Evolutionary conservation across 768 basidiomycete genomes (phyloP).

Genomic region (Chalciporus piperatus): DNA sequence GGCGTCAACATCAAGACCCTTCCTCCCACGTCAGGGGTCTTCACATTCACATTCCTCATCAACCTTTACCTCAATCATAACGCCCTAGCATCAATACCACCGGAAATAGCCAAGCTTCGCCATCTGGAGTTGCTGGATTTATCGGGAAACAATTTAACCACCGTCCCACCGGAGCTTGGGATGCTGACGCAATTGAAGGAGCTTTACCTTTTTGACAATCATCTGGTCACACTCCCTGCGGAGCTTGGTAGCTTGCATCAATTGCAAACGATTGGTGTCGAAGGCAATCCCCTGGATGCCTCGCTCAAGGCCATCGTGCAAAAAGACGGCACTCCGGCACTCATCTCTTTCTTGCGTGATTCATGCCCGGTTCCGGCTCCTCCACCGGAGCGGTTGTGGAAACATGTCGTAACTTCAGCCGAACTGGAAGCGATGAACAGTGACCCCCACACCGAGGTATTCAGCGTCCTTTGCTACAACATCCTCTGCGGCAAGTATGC

Average conservation of each 20-base stretch:
- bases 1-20: conserved; percentile 92
- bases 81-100: conserved; percentile 69
- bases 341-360: conserved; percentile 91
- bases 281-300: conserved; percentile 92
- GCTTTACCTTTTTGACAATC: conserved; percentile 94
- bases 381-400: conserved; percentile 83
- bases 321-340: conserved; percentile 89
- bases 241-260: conserved; percentile 91
- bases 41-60: conserved; percentile 88
- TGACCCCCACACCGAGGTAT: conserved; percentile 71
- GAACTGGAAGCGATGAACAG: conserved; percentile 57
- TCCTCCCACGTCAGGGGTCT: conserved; percentile 70
- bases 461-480: conserved; percentile 87
- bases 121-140: conserved; percentile 89
- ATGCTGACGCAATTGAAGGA: conserved; percentile 89
- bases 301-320: conserved; percentile 77
- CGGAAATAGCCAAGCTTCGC: conserved; percentile 78
- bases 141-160: conserved; percentile 78
- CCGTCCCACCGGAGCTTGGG: conserved; percentile 84
- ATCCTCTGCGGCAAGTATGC: conserved; percentile 92
- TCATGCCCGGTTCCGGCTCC: conserved; percentile 77
- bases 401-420: conserved; percentile 51
- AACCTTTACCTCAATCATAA: conserved; percentile 98
- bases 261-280: conserved; percentile 89
- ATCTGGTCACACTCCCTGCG: conserved; percentile 76